Base-by-base conservation (phyloP, 306 rosid species). In the Cyamopsis tetragonoloba region DNA sequence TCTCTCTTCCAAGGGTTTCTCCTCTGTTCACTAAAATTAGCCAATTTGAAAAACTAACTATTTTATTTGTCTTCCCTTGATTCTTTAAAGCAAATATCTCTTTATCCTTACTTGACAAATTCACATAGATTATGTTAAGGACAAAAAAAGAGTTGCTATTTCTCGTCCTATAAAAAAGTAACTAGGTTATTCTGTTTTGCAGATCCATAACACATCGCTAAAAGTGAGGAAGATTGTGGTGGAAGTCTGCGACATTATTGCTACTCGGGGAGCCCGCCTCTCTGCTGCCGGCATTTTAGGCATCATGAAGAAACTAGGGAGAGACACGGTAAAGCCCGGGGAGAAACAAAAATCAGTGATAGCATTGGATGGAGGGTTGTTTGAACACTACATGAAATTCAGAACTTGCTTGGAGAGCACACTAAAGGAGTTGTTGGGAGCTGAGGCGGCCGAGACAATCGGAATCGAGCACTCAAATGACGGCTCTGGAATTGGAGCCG, bases 401-500 rank as follows among this genome's bases (percentile, higher is more conserved):
- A 83, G 95, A 9, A 63, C 65, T 75, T 70, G 88, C 68, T 66
- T 95, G 89, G 95, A 90, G 92, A 73, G 79, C 67, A 62, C 99
- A 48, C 77, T 95, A 31, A 78, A 83, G 54, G 99, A 90, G 70
- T 79, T 95, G 81, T 54, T 95, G 62, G 99, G 99, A 53, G 95
- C 75, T 14, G 82, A 86, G 43, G 87, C 71, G 9, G 85, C 96
- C 2, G 78, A 80, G 30, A 77, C 73, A 74, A 37, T 90, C 63
- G 80, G 79, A 4, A 17, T 88, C 27, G 86, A 85, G 82, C 97
- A 77, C 47, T 86, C 88, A 27, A 90, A 79, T 1, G 99, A 95
- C 35, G 99, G 99, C 44, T 95, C 99, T 0, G 99, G 99, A 60
- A 81, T 91, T 32, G 99, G 99, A 61, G 99, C 99, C 17, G 89